Conservation (phyloP, 2,329 filamentous ascomycete genomes). For the Teratosphaeria nubilosa region DNA sequence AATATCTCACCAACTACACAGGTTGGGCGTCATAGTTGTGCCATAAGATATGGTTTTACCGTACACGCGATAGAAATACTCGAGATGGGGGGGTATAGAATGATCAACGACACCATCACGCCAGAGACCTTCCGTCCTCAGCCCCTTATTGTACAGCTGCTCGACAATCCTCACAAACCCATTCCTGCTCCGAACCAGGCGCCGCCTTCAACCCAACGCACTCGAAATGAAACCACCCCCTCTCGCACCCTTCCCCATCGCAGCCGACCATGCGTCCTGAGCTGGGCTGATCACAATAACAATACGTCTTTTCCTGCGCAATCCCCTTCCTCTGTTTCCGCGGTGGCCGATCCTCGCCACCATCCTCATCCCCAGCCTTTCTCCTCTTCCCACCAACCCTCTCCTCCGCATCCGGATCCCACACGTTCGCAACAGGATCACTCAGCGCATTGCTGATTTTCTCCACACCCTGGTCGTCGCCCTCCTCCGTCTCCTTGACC, state of each 20-base stretch:
- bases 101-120: background rate
- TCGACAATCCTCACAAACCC: constrained; percentile 16
- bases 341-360: background rate
- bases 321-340: background rate
- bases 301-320: constrained; percentile 6
- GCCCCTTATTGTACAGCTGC: background rate
- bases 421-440: constrained; percentile 17
- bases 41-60: background rate
- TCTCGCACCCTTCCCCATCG: constrained; percentile 64
- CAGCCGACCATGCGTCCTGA: constrained; percentile 60
- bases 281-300: constrained; percentile 11
- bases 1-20: background rate
- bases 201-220: constrained; percentile 60
- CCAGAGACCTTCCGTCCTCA: background rate
- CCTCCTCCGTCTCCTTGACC: constrained; percentile 25
- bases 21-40: background rate
- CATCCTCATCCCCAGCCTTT: constrained; percentile 2
- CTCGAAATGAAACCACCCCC: constrained; percentile 73
- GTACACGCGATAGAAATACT: background rate
- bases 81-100: background rate
- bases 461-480: constrained; percentile 23
- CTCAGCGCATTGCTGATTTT: constrained; percentile 21
- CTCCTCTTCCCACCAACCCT: background rate
- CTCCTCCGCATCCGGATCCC: constrained; percentile 12
- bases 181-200: constrained; percentile 30